Conservation (phyloP, 2,329 filamentous ascomycete species). For the Davidsoniella virescens region DNA sequence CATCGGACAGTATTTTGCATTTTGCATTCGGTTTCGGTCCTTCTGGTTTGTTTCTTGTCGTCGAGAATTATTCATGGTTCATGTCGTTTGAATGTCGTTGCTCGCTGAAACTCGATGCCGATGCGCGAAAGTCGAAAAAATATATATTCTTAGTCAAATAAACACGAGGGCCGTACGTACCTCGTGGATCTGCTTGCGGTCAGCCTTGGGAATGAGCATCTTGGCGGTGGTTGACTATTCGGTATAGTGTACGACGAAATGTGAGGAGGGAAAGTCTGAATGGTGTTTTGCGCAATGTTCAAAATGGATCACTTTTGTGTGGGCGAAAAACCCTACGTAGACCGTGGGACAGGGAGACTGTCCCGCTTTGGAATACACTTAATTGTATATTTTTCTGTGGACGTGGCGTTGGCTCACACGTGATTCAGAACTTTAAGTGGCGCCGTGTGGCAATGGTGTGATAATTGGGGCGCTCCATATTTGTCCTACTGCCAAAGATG, state of each 20-base stretch:
- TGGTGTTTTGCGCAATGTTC: constrained; percentile 19
- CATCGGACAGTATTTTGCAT: not conserved
- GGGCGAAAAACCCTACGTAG: constrained; percentile 27
- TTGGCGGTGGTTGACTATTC: constrained; percentile 30
- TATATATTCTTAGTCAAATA: constrained; percentile 5
- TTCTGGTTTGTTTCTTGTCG: not conserved
- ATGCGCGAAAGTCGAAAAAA: constrained; percentile 3
- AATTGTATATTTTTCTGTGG: constrained; percentile 11
- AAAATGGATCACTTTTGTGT: constrained; percentile 30
- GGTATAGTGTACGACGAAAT: constrained; percentile 13
- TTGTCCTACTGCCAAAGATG: no score
- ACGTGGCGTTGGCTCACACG: constrained; percentile 10
- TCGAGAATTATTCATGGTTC: constrained; percentile 7
- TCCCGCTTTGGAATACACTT: constrained; percentile 2
- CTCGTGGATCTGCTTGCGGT: constrained; percentile 99
- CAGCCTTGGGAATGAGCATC: constrained; percentile 98
- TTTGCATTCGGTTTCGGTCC: not conserved
- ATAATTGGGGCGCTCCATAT: no score
- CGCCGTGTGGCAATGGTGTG: no score
- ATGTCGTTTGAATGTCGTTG: constrained; percentile 15
- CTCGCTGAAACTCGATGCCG: not conserved
- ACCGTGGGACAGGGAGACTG: constrained; percentile 14
- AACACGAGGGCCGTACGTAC: constrained; percentile 21
- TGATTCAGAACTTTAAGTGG: not conserved
- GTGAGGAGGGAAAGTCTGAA: constrained; percentile 14